phyloP scores from a whole-genome alignment of 495 filamentous ascomycete genomes.

The Neurospora cerealis region DNA sequence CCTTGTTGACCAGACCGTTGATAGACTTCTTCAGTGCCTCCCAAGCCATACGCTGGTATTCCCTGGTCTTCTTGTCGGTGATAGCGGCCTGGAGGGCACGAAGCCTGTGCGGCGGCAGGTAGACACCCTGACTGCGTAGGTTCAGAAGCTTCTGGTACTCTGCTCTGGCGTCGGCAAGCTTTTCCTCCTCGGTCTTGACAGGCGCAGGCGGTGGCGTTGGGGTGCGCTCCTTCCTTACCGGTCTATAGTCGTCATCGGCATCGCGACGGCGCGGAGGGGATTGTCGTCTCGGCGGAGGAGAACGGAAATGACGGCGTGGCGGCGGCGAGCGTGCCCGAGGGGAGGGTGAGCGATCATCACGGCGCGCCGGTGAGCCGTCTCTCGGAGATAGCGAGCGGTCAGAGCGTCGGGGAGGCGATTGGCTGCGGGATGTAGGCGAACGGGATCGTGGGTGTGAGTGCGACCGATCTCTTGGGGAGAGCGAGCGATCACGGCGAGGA shows the following conservation, averaged over 20 bases:
- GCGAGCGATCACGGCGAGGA: slow-evolving; percentile 4
- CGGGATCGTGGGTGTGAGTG: neutral
- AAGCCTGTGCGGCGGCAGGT: slow-evolving; percentile 86
- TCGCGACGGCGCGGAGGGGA: slow-evolving; percentile 24
- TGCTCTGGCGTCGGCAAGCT: slow-evolving; percentile 67
- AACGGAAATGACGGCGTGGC: slow-evolving; percentile 12
- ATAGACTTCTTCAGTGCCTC: slow-evolving; percentile 98
- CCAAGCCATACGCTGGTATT: slow-evolving; percentile 99
- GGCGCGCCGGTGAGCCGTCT: neutral
- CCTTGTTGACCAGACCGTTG: slow-evolving; percentile 97
- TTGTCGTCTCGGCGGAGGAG: slow-evolving; percentile 14
- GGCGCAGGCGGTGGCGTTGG: slow-evolving; percentile 40
- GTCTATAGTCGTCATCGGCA: slow-evolving; percentile 34
- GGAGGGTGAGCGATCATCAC: slow-evolving; percentile 1
- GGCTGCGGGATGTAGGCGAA: neutral
- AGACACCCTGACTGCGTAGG: slow-evolving; percentile 88
- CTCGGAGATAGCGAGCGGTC: slow-evolving; percentile 4
- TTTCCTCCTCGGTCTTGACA: slow-evolving; percentile 68
- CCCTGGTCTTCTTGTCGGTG: slow-evolving; percentile 89
- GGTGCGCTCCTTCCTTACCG: slow-evolving; percentile 21
- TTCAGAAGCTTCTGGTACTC: slow-evolving; percentile 86
- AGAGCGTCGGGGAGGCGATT: slow-evolving; percentile 2
- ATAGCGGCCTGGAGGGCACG: slow-evolving; percentile 91
- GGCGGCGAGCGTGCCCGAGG: neutral
- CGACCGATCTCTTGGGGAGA: neutral